phyloP scores from a whole-genome alignment of 2,329 filamentous ascomycete genomes.

The Onygenales sp. region DNA sequence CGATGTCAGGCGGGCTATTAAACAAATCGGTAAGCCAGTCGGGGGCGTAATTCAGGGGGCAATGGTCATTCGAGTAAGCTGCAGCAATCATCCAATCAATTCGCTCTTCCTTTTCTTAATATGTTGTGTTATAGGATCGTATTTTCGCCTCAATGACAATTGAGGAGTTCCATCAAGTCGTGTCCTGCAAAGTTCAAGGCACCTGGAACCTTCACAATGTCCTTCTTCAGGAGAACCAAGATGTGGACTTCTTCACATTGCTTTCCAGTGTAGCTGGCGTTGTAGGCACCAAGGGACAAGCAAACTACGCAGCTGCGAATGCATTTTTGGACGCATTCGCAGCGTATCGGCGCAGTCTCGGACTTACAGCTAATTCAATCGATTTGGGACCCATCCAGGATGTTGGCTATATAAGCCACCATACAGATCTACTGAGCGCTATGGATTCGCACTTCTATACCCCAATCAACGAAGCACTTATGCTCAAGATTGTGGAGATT shows the following conservation, averaged over 20 bases:
- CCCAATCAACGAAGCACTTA: not conserved
- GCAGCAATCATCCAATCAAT: not conserved
- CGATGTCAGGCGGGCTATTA: conserved; percentile 1
- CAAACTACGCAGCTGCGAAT: conserved; percentile 12
- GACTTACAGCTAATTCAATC: conserved; percentile 15
- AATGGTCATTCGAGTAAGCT: conserved; percentile 13
- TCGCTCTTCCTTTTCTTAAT: not conserved
- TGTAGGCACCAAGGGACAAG: conserved; percentile 10
- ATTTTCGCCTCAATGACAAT: conserved; percentile 12
- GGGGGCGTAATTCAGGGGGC: conserved; percentile 7
- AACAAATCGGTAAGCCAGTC: not conserved
- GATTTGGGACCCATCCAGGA: conserved; percentile 24
- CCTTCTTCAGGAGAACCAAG: not conserved
- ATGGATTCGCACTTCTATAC: not conserved
- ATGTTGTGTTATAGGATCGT: conserved; percentile 1
- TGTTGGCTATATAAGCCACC: conserved; percentile 21
- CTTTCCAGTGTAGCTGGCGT: conserved; percentile 8
- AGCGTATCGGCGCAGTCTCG: conserved; percentile 14
- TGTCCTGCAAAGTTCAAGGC: conserved; percentile 17
- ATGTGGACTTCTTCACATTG: conserved; percentile 21
- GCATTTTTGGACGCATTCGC: conserved; percentile 17
- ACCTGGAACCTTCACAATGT: conserved; percentile 17
- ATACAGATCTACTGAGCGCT: not conserved
- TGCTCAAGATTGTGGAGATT: not conserved
- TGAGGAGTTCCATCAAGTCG: conserved; percentile 8